A percentile compares a stretch with the other conserved stretches of the same genome.
Conservation (phyloP, 176 grass and related monocot species). For the Cenchrus purpureus region DNA sequence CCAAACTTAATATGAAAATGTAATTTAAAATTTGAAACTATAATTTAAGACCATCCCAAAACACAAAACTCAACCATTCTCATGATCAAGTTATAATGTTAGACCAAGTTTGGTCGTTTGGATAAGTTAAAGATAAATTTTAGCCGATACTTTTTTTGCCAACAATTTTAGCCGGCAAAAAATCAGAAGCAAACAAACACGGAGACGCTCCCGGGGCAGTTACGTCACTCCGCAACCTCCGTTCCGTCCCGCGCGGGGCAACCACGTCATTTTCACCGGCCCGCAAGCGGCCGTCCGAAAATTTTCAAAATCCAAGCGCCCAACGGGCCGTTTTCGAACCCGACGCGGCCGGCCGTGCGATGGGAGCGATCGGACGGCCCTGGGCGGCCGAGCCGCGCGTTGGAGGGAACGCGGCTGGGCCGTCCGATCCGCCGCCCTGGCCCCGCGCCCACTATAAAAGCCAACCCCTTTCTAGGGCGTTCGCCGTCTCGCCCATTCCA, state of each 20-base stretch:
- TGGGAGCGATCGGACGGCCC: slow-evolving; percentile 50
- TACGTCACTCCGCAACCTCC: slow-evolving; percentile 10
- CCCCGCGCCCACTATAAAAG: slow-evolving; percentile 53
- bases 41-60: no score
- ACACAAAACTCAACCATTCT: no score
- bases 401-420: slow-evolving; percentile 61
- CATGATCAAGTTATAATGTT: no score
- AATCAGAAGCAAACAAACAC: neutral
- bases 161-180: neutral
- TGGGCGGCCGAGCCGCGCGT: slow-evolving; percentile 7
- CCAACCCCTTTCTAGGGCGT: slow-evolving; percentile 28
- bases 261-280: slow-evolving; percentile 14
- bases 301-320: slow-evolving; percentile 53
- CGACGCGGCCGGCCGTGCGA: slow-evolving; percentile 44
- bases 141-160: no score
- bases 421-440: slow-evolving; percentile 57
- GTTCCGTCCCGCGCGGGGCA: slow-evolving; percentile 14
- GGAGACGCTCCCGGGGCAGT: neutral
- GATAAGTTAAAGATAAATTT: no score
- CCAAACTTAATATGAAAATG: no score
- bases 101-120: no score
- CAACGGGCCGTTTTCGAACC: slow-evolving; percentile 51
- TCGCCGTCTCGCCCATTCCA: neutral
- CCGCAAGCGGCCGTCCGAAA: slow-evolving; percentile 30
- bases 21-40: no score